Evolutionary conservation across 768 basidiomycete genomes (phyloP).

Genomic region (Suillus cothurnatus): DNA sequence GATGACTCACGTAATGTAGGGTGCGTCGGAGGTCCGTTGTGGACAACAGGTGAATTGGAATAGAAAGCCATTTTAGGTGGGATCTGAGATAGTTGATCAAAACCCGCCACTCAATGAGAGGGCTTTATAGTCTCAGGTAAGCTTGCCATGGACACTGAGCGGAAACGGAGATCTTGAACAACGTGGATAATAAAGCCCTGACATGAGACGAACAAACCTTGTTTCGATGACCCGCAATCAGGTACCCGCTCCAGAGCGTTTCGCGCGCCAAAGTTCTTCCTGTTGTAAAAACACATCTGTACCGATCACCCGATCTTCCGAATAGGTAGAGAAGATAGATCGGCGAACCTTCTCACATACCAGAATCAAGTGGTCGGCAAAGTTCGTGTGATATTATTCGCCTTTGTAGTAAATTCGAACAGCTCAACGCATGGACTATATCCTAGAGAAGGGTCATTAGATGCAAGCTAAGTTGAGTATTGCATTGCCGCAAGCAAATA

Average conservation of each 20-base stretch:
- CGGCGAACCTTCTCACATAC: slow-evolving; percentile 24
- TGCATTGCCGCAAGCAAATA: not conserved
- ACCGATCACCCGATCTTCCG: slow-evolving; percentile 17
- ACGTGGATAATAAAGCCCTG: slow-evolving; percentile 30
- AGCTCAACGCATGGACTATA: not conserved
- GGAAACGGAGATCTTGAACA: slow-evolving; percentile 25
- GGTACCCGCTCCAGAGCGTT: slow-evolving; percentile 25
- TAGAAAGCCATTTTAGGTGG: slow-evolving; percentile 13
- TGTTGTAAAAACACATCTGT: slow-evolving; percentile 14
- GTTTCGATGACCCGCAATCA: slow-evolving; percentile 22
- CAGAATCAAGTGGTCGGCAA: slow-evolving; percentile 13
- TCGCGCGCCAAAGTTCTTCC: slow-evolving; percentile 19
- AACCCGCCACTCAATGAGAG: slow-evolving; percentile 5
- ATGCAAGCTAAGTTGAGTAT: not conserved
- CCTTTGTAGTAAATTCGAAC: not conserved
- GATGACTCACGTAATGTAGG: slow-evolving; percentile 32
- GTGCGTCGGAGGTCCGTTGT: slow-evolving; percentile 31
- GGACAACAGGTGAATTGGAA: slow-evolving; percentile 19
- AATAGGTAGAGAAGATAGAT: slow-evolving; percentile 18
- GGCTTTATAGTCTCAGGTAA: slow-evolving; percentile 29
- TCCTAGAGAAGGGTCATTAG: not conserved
- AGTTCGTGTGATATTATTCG: slow-evolving; percentile 20
- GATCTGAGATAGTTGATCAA: slow-evolving; percentile 14
- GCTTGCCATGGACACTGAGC: slow-evolving; percentile 16
- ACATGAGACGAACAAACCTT: slow-evolving; percentile 34